A percentile compares a stretch with the other conserved stretches of the same genome.
These are phyloP conservation scores for Rhytidiadelphus loreus DNA, from an alignment of 225 moss, liverwort and hornwort genomes.

Conservation along the genomic window DNA sequence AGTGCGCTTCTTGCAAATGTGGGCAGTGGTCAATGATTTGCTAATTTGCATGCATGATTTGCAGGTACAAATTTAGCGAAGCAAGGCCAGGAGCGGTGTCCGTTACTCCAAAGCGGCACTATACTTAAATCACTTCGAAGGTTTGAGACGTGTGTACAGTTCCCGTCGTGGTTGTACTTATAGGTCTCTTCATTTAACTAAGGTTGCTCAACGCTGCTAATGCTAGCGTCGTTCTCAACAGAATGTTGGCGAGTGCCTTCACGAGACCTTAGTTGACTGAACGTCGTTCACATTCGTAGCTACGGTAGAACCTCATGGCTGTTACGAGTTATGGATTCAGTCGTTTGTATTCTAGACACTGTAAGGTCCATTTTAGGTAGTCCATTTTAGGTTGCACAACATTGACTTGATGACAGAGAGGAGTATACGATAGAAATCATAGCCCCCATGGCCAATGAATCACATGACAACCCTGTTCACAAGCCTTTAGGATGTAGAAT, in stretches of 20 bases:
- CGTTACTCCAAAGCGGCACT: constrained; percentile 45
- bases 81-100: constrained; percentile 23
- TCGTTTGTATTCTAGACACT: constrained; percentile 16
- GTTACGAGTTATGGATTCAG: neutral
- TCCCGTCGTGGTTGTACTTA: constrained; percentile 2
- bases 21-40: neutral
- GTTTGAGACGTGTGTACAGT: constrained; percentile 6
- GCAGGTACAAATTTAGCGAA: constrained; percentile 47
- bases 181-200: neutral
- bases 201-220: neutral
- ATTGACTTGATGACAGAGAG: neutral
- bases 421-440: neutral
- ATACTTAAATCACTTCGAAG: neutral
- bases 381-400: neutral
- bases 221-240: neutral
- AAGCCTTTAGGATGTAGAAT: constrained; percentile 2
- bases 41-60: neutral
- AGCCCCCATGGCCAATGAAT: neutral
- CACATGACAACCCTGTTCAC: neutral
- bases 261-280: neutral
- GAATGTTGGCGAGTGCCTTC: neutral
- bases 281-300: neutral
- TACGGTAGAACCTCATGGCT: neutral
- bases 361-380: neutral
- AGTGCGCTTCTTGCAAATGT: neutral